Evolutionary conservation across 106 monocot species (phyloP), one percentile per base, ranked within the genome.

Genomic region (Allium sativum): DNA sequence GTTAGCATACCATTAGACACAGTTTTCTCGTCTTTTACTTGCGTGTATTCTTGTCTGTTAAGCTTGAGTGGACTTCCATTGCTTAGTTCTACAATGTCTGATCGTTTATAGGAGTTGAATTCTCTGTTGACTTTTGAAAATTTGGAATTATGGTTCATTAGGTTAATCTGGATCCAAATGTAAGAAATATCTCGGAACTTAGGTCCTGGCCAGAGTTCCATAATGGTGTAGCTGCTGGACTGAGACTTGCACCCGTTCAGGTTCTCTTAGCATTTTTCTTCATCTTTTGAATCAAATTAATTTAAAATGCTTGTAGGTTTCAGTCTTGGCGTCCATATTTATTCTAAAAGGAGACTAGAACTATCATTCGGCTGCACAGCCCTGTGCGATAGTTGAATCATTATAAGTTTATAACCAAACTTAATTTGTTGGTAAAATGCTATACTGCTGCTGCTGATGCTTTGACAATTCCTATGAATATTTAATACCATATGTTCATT

Each of bases 161-260:
- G 95, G 87, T 96, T 62, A 96, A 91, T 78, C 61, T 96, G 56
- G 95, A 96, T 64, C 84, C 90, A 58, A 90, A 84, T 73, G 51
- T 82, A 55, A 71, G 95, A 75, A 96, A 64, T 65, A 73, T 96
- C 21, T 71, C 84, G 18, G 95, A 91, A 65, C 75, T 90, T 45
- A 80, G 64, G 48, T 79, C 84, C 53, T 96, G 95, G 95, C 84
- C 95, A 48, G 90, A 96, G 50, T 96, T 96, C 68, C 95, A 96
- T 61, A 96, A 96, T 84, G 95, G 95, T 69, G 95, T 91, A 70
- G 90, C 95, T 77, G 90, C 95, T 76, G 95, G 95, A 51, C 64
- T 96, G 66, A 87, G 79, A 44, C 74, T 96, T 65, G 90, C 90
- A 52, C 90, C 95, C 21, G 87, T 91, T 65, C 81, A 90, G 87